Evolutionary conservation across 257 asterid species (phyloP).

Genomic region (Fraxinus pennsylvanica): DNA sequence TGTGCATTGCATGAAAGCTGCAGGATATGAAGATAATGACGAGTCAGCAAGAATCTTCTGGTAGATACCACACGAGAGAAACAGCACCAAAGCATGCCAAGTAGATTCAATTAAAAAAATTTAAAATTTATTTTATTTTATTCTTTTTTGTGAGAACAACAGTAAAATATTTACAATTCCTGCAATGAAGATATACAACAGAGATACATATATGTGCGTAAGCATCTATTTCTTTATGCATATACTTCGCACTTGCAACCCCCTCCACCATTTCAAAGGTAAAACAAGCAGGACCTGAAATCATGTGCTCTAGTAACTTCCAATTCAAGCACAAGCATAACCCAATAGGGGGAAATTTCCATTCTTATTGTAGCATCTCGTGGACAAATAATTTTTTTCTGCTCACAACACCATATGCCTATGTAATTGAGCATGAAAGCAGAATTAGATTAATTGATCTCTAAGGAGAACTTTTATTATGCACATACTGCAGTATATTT

Average conservation of each 20-base stretch:
- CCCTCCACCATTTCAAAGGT: neutral
- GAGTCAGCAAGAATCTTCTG: neutral
- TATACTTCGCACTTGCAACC: neutral
- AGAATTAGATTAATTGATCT: slow-evolving; percentile 1
- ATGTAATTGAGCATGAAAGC: neutral
- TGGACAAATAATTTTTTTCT: neutral
- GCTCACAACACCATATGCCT: neutral
- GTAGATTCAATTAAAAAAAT: neutral
- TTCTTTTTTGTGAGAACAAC: neutral
- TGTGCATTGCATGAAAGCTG: slow-evolving; percentile 99
- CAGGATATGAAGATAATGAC: slow-evolving; percentile 8
- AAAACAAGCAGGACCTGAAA: neutral
- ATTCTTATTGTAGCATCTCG: slow-evolving; percentile 4
- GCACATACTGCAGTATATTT: slow-evolving; percentile 3
- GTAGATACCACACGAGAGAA: slow-evolving; percentile 7
- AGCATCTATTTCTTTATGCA: neutral
- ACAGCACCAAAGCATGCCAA: neutral
- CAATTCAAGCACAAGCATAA: slow-evolving; percentile 1
- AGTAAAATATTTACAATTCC: neutral
- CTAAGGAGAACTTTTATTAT: slow-evolving; percentile 5
- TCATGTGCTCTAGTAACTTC: neutral
- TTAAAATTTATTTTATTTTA: too few relatives aligned
- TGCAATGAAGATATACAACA: neutral
- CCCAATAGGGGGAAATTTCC: neutral
- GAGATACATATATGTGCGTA: neutral